Percentiles rank a stretch among this genome's conserved stretches.
These are phyloP conservation scores for Fonsecaea pedrosoi DNA, from an alignment of 2,329 filamentous ascomycete species.

Conservation along the genomic window DNA sequence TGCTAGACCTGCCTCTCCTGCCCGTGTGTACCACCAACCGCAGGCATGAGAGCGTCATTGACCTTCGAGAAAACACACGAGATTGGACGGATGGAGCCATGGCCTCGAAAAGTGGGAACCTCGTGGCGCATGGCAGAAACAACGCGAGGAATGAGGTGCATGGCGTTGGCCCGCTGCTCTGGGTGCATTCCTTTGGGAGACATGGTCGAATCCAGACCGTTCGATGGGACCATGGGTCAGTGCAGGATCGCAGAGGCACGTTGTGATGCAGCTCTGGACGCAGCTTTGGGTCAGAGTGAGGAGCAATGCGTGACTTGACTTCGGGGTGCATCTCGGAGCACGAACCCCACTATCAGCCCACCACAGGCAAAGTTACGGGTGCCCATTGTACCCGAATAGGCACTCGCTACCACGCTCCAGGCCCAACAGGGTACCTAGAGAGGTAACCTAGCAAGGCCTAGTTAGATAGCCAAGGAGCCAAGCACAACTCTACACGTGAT, in stretches of 20 bases:
- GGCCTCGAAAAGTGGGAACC: neutral
- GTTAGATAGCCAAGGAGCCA: neutral
- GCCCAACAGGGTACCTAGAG: neutral
- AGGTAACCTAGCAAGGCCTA: too few species aligned
- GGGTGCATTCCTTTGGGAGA: neutral
- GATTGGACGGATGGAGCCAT: neutral
- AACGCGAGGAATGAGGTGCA: conserved; percentile 4
- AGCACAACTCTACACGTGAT: neutral
- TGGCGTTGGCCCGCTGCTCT: neutral
- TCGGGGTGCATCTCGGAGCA: neutral
- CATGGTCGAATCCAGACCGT: conserved; percentile 2
- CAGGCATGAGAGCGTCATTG: neutral
- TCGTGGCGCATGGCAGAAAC: neutral
- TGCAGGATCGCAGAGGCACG: neutral
- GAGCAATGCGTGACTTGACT: neutral
- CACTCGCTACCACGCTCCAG: neutral
- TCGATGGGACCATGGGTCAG: neutral
- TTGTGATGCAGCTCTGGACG: neutral
- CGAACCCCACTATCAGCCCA: neutral
- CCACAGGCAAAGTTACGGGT: neutral
- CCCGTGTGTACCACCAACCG: neutral
- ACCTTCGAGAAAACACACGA: neutral
- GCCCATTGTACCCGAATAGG: neutral
- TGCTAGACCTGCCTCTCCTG: neutral
- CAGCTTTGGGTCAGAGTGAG: neutral